A percentile compares a stretch with the other conserved stretches of the same genome.
phyloP scores from a whole-genome alignment of 495 filamentous ascomycete species.

The Neurospora tetrasperma region DNA sequence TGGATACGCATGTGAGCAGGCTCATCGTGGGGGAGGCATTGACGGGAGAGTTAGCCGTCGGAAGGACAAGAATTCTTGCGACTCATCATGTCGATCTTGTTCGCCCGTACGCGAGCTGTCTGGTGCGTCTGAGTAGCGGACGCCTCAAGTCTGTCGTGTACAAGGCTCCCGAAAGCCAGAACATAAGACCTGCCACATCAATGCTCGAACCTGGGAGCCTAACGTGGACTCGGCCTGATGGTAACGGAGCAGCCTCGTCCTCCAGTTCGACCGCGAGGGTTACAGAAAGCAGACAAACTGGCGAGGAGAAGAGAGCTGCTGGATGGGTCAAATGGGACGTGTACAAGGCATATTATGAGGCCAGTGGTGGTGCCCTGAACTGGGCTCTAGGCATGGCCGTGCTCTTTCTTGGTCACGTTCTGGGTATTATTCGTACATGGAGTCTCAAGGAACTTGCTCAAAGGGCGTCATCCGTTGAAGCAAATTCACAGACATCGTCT shows the following conservation, averaged over 20 bases:
- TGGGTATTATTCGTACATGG: conserved; percentile 25
- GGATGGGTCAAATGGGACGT: conserved; percentile 46
- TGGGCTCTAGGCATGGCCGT: conserved; percentile 40
- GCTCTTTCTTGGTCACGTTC: conserved; percentile 33
- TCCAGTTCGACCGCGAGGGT: conserved; percentile 41
- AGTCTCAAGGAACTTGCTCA: conserved; percentile 24
- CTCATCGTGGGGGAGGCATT: conserved; percentile 40
- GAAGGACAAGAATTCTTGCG: conserved; percentile 41
- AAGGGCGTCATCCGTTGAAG: conserved; percentile 4
- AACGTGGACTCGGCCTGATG: conserved; percentile 12
- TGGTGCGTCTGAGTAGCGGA: conserved; percentile 51
- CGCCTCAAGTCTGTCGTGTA: conserved; percentile 41
- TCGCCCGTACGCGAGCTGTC: conserved; percentile 47
- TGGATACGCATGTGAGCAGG: conserved; percentile 43
- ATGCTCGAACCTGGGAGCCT: conserved; percentile 15
- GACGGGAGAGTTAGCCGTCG: conserved; percentile 34
- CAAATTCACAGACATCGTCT: not conserved
- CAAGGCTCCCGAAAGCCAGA: conserved; percentile 32
- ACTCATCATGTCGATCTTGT: conserved; percentile 47
- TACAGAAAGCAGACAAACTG: not conserved
- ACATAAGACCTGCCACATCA: conserved; percentile 29
- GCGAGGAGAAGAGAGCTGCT: conserved; percentile 25
- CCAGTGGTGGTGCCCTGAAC: conserved; percentile 44
- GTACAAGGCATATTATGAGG: conserved; percentile 48
- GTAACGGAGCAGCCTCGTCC: not conserved